Conservation (phyloP, 2,329 filamentous ascomycete genomes). For the Coleophoma crateriformis region DNA sequence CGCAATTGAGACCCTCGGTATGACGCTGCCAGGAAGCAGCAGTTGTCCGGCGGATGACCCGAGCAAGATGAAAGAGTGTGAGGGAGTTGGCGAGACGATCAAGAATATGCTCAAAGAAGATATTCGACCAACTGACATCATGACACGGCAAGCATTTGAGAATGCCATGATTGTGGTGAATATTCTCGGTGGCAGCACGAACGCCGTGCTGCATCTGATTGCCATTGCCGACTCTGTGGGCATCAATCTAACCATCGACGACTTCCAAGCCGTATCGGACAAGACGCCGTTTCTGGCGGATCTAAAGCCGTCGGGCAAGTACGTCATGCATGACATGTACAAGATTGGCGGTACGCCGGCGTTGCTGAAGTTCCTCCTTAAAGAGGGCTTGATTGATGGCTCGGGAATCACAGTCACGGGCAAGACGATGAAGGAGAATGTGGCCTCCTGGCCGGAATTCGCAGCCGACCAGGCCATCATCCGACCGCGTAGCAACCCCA, state of each 20-base stretch:
- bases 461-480: conserved; percentile 68
- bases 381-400: conserved; percentile 52
- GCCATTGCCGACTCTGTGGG: conserved; percentile 79
- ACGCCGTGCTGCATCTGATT: conserved; percentile 79
- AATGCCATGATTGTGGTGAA: conserved; percentile 81
- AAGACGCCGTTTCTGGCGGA: conserved; percentile 78
- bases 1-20: conserved; percentile 66
- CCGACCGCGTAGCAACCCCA: conserved; percentile 59
- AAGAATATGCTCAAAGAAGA: conserved; percentile 70
- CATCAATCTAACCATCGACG: conserved; percentile 77
- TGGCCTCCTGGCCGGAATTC: conserved; percentile 55
- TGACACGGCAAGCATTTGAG: conserved; percentile 77
- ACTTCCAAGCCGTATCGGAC: conserved; percentile 80
- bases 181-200: conserved; percentile 79
- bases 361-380: conserved; percentile 51
- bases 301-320: conserved; percentile 70
- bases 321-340: conserved; percentile 53
- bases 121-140: conserved; percentile 70
- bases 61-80: conserved; percentile 68
- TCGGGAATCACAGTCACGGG: conserved; percentile 54
- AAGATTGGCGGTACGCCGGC: conserved; percentile 51
- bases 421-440: conserved; percentile 51
- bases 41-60: conserved; percentile 73
- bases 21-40: conserved; percentile 78
- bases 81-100: conserved; percentile 66